Evolutionary conservation across 495 filamentous ascomycete species (phyloP), one percentile per base, ranked within the genome.

Genomic region (Aspergillus funiculosus): DNA sequence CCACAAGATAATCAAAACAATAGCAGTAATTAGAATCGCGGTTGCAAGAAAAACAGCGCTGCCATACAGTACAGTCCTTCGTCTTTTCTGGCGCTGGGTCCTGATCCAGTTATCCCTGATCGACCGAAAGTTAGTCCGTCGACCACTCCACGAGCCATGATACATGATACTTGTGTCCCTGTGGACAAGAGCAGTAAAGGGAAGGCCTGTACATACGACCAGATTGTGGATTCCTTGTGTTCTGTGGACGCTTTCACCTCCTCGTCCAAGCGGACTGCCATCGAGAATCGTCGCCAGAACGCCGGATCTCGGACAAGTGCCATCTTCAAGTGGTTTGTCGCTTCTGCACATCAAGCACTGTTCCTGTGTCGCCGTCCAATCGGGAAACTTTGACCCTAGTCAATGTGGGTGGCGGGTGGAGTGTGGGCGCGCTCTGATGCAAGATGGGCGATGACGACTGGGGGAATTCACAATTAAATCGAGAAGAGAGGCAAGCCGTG

Each of bases 221-320:
- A 56, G n/a, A 51, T 14, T 43, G 51, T 46, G 19, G 32, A 6
- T 45, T 61, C 28, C 45, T 51, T 39, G 19, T 54, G 17, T 8
- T 51, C 38, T 27, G 48, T 7, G 13, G 46, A 11, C 27, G 44
- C 26, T 26, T 51, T 62, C 11, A 64, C 54, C 46, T 66, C 59
- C 48, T 72, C 70, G 31, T 74, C 63, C 17, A 62, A 58, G 45
- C 81, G 78, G 5, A 81, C 72, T 30, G 80, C 79, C n/a, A 63
- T 56, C 34, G 72, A 76, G 68, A 83, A 82, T 42, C 79, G 71
- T 14, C 69, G 69, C 80, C 79, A 83, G 60, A 84, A 84, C 29
- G 58, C 65, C 11, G 80, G 79, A 51, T 84, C 80, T 20, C 72
- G 68, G 39, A 79, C 70, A 9, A 72, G 61, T 4, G 70, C 63